phyloP scores from a whole-genome alignment of 1,284 basidiomycete genomes.

The Phylloboletellus chloephorus region DNA sequence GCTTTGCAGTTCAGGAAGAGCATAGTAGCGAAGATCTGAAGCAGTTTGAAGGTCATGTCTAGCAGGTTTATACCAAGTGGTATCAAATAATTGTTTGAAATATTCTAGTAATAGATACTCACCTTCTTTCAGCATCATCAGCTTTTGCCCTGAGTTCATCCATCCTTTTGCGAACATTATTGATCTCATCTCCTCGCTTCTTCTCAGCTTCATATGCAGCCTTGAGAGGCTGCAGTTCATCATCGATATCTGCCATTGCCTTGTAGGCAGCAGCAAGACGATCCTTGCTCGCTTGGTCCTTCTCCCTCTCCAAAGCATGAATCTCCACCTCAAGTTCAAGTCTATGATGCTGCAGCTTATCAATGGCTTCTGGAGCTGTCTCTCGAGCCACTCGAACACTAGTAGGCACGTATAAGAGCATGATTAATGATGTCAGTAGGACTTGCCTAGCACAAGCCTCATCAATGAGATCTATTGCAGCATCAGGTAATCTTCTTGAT shows the following conservation, averaged over 20 bases:
- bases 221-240: slow-evolving; percentile 84
- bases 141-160: slow-evolving; percentile 92
- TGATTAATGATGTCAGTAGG: background rate
- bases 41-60: slow-evolving; percentile 80
- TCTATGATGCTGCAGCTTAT: slow-evolving; percentile 88
- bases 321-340: slow-evolving; percentile 95
- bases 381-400: slow-evolving; percentile 90
- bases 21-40: slow-evolving; percentile 90
- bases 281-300: slow-evolving; percentile 87
- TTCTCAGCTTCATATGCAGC: slow-evolving; percentile 91
- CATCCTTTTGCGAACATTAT: slow-evolving; percentile 74
- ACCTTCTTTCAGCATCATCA: slow-evolving; percentile 89
- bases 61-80: background rate
- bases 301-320: slow-evolving; percentile 91
- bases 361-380: slow-evolving; percentile 92
- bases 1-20: slow-evolving; percentile 85
- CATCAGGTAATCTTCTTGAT: slow-evolving; percentile 78
- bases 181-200: slow-evolving; percentile 81
- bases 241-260: slow-evolving; percentile 82
- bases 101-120: too few relatives aligned
- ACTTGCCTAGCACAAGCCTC: slow-evolving; percentile 84
- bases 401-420: slow-evolving; percentile 12
- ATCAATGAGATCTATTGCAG: slow-evolving; percentile 91
- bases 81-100: too few relatives aligned
- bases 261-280: slow-evolving; percentile 76